Evolutionary conservation across 768 basidiomycete genomes (phyloP).

Genomic region (Calvatia gigantea): DNA sequence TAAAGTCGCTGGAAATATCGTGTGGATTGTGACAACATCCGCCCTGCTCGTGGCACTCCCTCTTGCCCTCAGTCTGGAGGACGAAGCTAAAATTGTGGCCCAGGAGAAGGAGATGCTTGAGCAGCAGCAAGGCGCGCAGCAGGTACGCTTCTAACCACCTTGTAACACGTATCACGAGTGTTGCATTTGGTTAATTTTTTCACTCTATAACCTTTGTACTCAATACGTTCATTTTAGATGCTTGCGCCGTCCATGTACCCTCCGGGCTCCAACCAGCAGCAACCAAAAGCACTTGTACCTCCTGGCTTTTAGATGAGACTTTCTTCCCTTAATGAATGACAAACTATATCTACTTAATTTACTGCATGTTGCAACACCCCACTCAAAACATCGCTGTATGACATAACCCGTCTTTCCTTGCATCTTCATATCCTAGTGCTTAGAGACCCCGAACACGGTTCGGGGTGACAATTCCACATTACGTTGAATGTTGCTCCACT

Average conservation of each 20-base stretch:
- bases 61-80: conserved; percentile 89
- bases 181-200: conserved; percentile 6
- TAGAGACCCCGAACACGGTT: conserved; percentile 7
- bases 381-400: neutral
- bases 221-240: conserved; percentile 50
- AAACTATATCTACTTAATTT: no score
- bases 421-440: conserved; percentile 11
- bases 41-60: conserved; percentile 93
- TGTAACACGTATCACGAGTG: neutral
- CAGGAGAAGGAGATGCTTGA: conserved; percentile 94
- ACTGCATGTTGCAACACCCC: no score
- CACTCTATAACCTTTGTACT: conserved; percentile 13
- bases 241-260: conserved; percentile 64
- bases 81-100: conserved; percentile 90
- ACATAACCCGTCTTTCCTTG: neutral
- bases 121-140: conserved; percentile 90
- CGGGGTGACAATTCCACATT: conserved; percentile 5
- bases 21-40: conserved; percentile 94
- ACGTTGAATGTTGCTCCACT: neutral
- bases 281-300: conserved; percentile 68
- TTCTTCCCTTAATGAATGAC: conserved; percentile 15
- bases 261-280: conserved; percentile 30
- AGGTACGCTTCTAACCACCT: conserved; percentile 53
- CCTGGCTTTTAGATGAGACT: conserved; percentile 65
- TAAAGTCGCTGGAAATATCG: conserved; percentile 79